phyloP scores from a whole-genome alignment of 495 filamentous ascomycete genomes.

The Aspergillus nidulans region DNA sequence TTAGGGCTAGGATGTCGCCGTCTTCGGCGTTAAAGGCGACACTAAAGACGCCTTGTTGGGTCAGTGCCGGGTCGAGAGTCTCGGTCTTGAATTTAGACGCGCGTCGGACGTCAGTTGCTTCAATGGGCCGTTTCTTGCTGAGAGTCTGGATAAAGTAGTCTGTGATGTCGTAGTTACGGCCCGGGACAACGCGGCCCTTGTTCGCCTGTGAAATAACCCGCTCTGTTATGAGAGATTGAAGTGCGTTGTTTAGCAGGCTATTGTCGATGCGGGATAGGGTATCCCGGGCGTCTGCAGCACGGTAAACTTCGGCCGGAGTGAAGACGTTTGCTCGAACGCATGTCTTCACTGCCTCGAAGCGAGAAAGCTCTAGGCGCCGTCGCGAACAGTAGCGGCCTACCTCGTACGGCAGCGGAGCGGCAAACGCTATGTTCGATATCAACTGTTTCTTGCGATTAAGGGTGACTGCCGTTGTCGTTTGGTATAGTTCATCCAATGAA shows the following conservation, averaged over 20 bases:
- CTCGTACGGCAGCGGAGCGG: slow-evolving; percentile 22
- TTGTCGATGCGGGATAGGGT: slow-evolving; percentile 43
- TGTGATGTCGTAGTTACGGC: slow-evolving; percentile 55
- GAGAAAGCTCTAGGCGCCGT: slow-evolving; percentile 16
- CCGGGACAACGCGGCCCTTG: slow-evolving; percentile 46
- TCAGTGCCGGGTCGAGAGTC: slow-evolving; percentile 52
- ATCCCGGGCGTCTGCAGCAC: slow-evolving; percentile 33
- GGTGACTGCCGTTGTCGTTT: slow-evolving; percentile 25
- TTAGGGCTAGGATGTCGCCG: slow-evolving; percentile 63
- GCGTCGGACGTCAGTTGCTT: slow-evolving; percentile 42
- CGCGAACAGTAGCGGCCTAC: neutral
- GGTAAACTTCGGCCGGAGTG: slow-evolving; percentile 48
- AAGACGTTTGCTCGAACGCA: slow-evolving; percentile 57
- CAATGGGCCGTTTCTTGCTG: slow-evolving; percentile 41
- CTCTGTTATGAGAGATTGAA: slow-evolving; percentile 53
- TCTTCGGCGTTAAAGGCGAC: slow-evolving; percentile 45
- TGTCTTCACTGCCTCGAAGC: slow-evolving; percentile 48
- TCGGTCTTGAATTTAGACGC: slow-evolving; percentile 55
- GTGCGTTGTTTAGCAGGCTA: slow-evolving; percentile 47
- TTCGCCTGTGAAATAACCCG: slow-evolving; percentile 58
- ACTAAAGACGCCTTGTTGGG: slow-evolving; percentile 23
- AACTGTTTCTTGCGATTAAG: slow-evolving; percentile 31
- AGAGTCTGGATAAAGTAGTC: slow-evolving; percentile 50
- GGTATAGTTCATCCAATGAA: slow-evolving; percentile 40
- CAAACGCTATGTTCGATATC: slow-evolving; percentile 37